Evolutionary conservation across 257 asterid species (phyloP), one percentile per base, ranked within the genome.

Genomic region (Gentiana macrophylla): DNA sequence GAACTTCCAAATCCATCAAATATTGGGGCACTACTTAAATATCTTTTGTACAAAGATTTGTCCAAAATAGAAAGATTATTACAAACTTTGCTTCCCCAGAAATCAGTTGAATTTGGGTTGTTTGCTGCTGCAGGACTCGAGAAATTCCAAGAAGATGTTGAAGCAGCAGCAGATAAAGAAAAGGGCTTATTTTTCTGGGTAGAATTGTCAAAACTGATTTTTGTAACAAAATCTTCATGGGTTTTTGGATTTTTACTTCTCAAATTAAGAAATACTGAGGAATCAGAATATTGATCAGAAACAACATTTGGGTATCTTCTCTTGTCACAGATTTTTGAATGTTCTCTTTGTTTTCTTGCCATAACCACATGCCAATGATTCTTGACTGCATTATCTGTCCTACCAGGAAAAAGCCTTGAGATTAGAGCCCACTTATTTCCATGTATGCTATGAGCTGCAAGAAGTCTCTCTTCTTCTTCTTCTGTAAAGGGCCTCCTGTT

Each of bases 301-400:
- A 33, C 57, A 37, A 54, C 56, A 15, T 52, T 58, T 12, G 60
- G 65, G 12, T 69, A 62, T 49, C 64, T 68, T 66, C 73, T 80
- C 67, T 83, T 85, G 58, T 79, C 74, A 50, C 63, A 59, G 37
- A 74, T 35, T 74, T 83, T 85, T 67, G 86, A 77, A 67, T 80
- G 81, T 65, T 89, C 88, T 65, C 97, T 78, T 72, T 86, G 94
- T 52, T 71, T 86, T 69, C 97, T 82, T 13, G 97, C 97, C 95
- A 86, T 86, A 12, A 89, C 66, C 1, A 86, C 97, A 69, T 89
- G 97, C 97, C 97, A 86, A 62, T 89, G 97, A 67, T 89, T 89
- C 72, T 89, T 89, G 6, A 89, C 97, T 5, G 97, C 94, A 71
- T 90, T 90, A 51, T 90, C 97, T 36, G 97, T 90, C 74, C 97